These are phyloP conservation scores for Friedmanniomyces endolithicus DNA, from an alignment of 495 filamentous ascomycete species.

Conservation along the genomic window DNA sequence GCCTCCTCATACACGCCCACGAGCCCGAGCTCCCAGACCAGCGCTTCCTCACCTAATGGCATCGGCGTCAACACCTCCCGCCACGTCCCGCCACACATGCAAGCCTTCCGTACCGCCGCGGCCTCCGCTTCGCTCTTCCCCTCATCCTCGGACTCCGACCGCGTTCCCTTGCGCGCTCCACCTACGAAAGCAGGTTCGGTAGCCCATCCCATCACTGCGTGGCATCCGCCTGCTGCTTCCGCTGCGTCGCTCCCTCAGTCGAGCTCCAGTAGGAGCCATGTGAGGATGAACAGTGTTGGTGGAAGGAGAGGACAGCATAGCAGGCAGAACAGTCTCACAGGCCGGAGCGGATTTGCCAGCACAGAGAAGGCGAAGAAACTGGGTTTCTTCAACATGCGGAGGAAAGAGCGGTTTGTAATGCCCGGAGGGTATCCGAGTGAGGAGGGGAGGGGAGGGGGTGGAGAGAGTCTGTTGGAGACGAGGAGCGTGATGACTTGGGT, in stretches of 20 bases:
- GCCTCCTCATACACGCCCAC: neutral
- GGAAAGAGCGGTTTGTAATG: neutral
- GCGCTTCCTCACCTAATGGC: neutral
- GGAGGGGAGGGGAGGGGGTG: neutral
- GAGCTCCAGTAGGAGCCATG: neutral
- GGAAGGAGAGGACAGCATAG: neutral
- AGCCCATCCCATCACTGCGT: slow-evolving; percentile 14
- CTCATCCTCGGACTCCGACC: slow-evolving; percentile 1
- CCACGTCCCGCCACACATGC: slow-evolving; percentile 13
- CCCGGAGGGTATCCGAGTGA: neutral
- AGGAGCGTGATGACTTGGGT: slow-evolving; percentile 13
- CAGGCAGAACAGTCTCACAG: slow-evolving; percentile 7
- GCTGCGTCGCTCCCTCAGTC: neutral
- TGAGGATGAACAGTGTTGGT: slow-evolving; percentile 5
- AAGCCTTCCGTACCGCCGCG: slow-evolving; percentile 14
- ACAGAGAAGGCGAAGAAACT: slow-evolving; percentile 15
- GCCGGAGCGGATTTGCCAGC: slow-evolving; percentile 9
- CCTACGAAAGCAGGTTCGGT: slow-evolving; percentile 5
- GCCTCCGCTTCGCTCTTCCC: slow-evolving; percentile 17
- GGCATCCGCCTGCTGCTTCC: slow-evolving; percentile 13
- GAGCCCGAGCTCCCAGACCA: neutral
- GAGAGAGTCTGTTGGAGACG: slow-evolving; percentile 15
- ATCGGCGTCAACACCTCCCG: slow-evolving; percentile 1
- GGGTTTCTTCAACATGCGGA: slow-evolving; percentile 18
- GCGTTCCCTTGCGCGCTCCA: slow-evolving; percentile 10